Percentiles rank a stretch among this genome's conserved stretches.
Conservation (phyloP, 2,329 filamentous ascomycete genomes). For the Xylaria sp. region DNA sequence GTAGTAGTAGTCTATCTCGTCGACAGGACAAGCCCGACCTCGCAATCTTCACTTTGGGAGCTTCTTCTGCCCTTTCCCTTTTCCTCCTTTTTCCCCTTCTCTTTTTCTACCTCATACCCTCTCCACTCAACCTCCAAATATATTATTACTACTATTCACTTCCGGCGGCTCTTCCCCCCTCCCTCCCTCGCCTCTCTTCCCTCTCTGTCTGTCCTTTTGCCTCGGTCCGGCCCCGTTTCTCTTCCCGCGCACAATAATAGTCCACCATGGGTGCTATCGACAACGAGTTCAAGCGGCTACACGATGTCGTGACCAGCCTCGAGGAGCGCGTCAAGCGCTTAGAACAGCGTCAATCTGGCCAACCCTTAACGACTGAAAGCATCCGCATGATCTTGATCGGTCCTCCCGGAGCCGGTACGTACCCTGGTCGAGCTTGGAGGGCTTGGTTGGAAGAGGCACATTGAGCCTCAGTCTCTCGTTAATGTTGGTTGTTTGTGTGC, state of each 20-base stretch:
- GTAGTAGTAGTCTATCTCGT: too few species aligned
- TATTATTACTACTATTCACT: slow-evolving; percentile 22
- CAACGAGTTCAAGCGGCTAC: slow-evolving; percentile 86
- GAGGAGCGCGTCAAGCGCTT: slow-evolving; percentile 88
- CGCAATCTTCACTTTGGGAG: slow-evolving; percentile 38
- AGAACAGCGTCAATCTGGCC: slow-evolving; percentile 76
- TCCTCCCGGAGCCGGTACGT: slow-evolving; percentile 93
- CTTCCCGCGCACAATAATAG: slow-evolving; percentile 34
- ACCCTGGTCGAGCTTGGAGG: slow-evolving; percentile 28
- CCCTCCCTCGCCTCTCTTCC: slow-evolving; percentile 36
- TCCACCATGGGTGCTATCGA: slow-evolving; percentile 86
- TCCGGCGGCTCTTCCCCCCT: slow-evolving; percentile 23
- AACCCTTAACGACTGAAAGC: slow-evolving; percentile 67
- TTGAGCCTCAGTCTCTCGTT: slow-evolving; percentile 7
- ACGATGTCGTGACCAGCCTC: slow-evolving; percentile 83
- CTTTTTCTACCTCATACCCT: slow-evolving; percentile 26
- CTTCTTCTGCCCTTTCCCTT: slow-evolving; percentile 19
- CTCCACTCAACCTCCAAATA: slow-evolving; percentile 32
- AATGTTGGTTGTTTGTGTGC: background rate
- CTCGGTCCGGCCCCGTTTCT: slow-evolving; percentile 46
- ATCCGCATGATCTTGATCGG: slow-evolving; percentile 98
- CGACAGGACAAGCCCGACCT: slow-evolving; percentile 42
- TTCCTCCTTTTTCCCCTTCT: slow-evolving; percentile 37
- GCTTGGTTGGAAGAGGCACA: slow-evolving; percentile 4
- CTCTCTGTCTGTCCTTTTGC: slow-evolving; percentile 27